Percentiles rank a stretch among this genome's conserved stretches.
Evolutionary conservation across 495 filamentous ascomycete genomes (phyloP).

Genomic region (Glarea lozoyensis): DNA sequence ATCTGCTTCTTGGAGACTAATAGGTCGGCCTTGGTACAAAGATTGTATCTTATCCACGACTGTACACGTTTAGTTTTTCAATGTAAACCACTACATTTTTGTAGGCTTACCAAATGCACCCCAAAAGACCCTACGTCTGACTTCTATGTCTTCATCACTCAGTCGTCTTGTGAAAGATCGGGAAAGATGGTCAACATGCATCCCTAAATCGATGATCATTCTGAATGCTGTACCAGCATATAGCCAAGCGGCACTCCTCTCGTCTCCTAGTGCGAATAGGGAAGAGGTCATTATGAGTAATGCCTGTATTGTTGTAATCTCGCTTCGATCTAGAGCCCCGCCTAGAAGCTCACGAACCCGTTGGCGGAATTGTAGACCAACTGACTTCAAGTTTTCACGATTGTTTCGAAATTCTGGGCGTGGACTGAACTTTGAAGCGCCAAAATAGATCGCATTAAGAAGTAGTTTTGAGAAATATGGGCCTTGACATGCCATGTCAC

Average conservation of each 20-base stretch:
- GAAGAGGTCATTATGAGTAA: not conserved
- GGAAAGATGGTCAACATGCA: conserved; percentile 8
- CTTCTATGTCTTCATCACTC: conserved; percentile 8
- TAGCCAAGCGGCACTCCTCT: not conserved
- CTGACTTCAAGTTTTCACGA: conserved; percentile 21
- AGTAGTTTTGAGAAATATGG: conserved; percentile 37
- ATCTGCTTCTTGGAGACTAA: conserved; percentile 16
- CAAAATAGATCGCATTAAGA: conserved; percentile 37
- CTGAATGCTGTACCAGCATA: not conserved
- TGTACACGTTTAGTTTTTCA: too few relatives aligned
- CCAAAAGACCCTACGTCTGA: conserved; percentile 25
- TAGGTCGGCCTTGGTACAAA: conserved; percentile 27
- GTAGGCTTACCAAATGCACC: conserved; percentile 28
- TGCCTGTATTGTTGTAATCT: not conserved
- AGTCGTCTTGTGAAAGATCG: not conserved
- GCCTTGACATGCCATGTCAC: conserved; percentile 27
- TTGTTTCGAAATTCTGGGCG: conserved; percentile 26
- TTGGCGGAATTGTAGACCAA: conserved; percentile 1
- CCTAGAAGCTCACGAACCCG: conserved; percentile 2
- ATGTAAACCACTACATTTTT: too few relatives aligned
- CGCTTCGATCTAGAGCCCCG: not conserved
- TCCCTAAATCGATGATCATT: conserved; percentile 3
- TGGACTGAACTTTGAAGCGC: conserved; percentile 24
- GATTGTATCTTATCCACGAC: conserved; percentile 31
- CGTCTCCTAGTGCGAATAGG: not conserved